A percentile compares a stretch with the other conserved stretches of the same genome.
Conservation (phyloP, 208 protist genomes). For the Leishmania turanica region DNA sequence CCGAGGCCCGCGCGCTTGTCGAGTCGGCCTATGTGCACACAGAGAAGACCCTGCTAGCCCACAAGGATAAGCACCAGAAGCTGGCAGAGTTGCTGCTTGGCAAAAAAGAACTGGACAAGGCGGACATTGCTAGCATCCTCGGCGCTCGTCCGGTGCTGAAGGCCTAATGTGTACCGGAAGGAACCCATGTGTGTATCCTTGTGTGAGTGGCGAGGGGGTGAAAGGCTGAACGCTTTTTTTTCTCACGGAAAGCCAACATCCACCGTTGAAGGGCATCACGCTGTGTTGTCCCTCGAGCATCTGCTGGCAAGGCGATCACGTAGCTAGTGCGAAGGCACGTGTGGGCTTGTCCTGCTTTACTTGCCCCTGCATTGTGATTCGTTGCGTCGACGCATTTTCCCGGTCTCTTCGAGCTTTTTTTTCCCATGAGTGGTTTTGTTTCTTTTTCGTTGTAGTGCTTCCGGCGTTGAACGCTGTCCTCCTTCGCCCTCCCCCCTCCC, state of each 20-base stretch:
- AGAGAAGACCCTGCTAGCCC: slow-evolving; percentile 63
- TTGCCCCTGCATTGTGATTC: neutral
- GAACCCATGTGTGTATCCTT: no score
- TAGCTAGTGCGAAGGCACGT: neutral
- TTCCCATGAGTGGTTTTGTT: neutral
- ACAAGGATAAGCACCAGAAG: slow-evolving; percentile 73
- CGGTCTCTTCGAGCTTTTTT: neutral
- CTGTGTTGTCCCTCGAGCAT: neutral
- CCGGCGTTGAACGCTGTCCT: neutral
- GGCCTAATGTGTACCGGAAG: neutral
- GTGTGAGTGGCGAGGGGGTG: no score
- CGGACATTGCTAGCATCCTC: slow-evolving; percentile 80
- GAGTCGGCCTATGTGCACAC: slow-evolving; percentile 71
- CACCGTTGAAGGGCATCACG: neutral
- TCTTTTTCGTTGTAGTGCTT: neutral
- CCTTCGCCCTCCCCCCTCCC: neutral
- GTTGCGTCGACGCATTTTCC: neutral
- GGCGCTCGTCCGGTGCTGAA: slow-evolving; percentile 51
- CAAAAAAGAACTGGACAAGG: slow-evolving; percentile 87
- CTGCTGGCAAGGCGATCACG: neutral
- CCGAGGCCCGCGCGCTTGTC: slow-evolving; percentile 76
- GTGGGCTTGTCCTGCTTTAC: neutral
- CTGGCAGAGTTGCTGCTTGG: slow-evolving; percentile 78
- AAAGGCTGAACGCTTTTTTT: no score
- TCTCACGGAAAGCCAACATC: neutral